Conservation (phyloP, 1,284 basidiomycete genomes). For the Xanthoconium separans region DNA sequence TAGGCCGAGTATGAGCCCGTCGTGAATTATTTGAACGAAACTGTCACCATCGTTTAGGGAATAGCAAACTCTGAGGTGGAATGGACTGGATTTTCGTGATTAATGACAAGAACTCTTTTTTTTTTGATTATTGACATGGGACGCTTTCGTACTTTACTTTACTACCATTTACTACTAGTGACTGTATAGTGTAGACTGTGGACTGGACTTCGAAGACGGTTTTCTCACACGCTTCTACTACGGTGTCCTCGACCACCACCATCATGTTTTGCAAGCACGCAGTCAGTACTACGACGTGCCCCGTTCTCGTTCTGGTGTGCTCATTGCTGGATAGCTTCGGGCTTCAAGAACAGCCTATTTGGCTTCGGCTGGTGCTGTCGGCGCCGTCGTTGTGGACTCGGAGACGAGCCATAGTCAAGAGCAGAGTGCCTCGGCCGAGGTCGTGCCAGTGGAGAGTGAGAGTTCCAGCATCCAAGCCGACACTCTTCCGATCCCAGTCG, state of each 20-base stretch:
- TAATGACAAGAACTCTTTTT: too few species aligned
- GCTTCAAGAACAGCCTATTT: constrained; percentile 24
- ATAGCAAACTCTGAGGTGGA: too few species aligned
- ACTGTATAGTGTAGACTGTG: too few species aligned
- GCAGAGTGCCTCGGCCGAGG: constrained; percentile 1
- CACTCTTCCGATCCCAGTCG: background rate
- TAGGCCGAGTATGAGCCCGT: constrained; percentile 19
- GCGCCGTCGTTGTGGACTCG: constrained; percentile 8
- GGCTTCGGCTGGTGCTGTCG: constrained; percentile 16
- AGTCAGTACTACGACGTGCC: constrained; percentile 15
- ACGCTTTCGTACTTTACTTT: too few species aligned
- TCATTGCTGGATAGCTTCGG: constrained; percentile 20
- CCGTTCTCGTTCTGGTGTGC: background rate
- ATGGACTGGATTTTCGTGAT: background rate
- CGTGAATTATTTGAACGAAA: constrained; percentile 24
- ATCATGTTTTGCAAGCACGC: constrained; percentile 26
- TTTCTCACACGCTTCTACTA: too few species aligned
- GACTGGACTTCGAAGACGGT: too few species aligned
- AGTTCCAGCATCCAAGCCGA: background rate
- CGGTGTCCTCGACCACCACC: background rate
- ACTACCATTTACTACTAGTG: too few species aligned
- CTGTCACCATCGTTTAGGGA: constrained; percentile 14
- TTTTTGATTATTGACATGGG: too few species aligned
- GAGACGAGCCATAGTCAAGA: constrained; percentile 9
- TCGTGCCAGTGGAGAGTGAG: background rate